Evolutionary conservation across 1,284 basidiomycete genomes (phyloP).

Genomic region (Porogramme epimiltina): DNA sequence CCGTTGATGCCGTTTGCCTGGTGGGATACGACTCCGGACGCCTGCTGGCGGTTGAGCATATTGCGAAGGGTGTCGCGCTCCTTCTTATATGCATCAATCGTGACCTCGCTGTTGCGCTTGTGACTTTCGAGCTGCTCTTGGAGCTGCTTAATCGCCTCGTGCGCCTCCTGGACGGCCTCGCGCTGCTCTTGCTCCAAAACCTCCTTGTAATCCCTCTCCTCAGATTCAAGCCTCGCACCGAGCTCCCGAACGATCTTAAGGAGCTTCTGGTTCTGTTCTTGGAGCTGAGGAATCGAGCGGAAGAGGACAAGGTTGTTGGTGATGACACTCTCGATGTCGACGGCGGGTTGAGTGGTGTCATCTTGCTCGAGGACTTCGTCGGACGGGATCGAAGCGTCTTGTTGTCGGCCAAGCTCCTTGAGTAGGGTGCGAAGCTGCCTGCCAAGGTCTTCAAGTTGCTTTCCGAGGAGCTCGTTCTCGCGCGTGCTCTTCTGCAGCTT

Average conservation of each 20-base stretch:
- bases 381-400: conserved; percentile 80
- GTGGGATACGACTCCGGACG: conserved; percentile 15
- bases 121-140: conserved; percentile 74
- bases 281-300: conserved; percentile 77
- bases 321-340: conserved; percentile 79
- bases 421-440: conserved; percentile 83
- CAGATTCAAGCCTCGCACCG: conserved; percentile 75
- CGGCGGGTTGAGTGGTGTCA: conserved; percentile 41
- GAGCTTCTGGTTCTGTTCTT: conserved; percentile 89
- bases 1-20: conserved; percentile 38
- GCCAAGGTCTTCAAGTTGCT: conserved; percentile 84
- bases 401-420: conserved; percentile 77
- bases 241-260: conserved; percentile 84
- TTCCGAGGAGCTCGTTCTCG: conserved; percentile 75
- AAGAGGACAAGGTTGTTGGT: conserved; percentile 91
- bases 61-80: conserved; percentile 87
- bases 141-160: conserved; percentile 81
- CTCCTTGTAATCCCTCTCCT: conserved; percentile 71
- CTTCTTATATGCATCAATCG: conserved; percentile 79
- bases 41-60: conserved; percentile 59
- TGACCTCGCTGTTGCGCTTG: conserved; percentile 67
- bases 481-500: conserved; percentile 61
- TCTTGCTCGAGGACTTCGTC: conserved; percentile 68
- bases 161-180: conserved; percentile 85
- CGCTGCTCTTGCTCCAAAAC: conserved; percentile 71